These are phyloP conservation scores for Botryotinia calthae DNA, from an alignment of 2,329 filamentous ascomycete species.

Conservation along the genomic window DNA sequence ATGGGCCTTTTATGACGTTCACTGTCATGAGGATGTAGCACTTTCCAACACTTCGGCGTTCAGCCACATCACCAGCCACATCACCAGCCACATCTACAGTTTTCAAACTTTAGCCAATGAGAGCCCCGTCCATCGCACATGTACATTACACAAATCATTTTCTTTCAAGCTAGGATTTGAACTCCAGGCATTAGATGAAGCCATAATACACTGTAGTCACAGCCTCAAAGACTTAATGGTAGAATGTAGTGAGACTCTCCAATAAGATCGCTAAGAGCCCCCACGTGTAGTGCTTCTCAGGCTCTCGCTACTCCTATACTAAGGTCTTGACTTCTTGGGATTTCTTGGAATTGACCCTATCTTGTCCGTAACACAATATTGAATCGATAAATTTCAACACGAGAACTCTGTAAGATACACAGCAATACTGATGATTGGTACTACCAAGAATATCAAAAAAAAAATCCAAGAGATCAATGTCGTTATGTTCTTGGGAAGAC, in stretches of 20 bases:
- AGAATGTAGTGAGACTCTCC: not conserved
- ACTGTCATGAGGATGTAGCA: not conserved
- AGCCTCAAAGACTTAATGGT: not conserved
- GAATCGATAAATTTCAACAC: not conserved
- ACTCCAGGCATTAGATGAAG: not conserved
- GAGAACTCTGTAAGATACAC: not conserved
- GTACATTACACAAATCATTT: not conserved
- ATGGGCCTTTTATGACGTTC: not conserved
- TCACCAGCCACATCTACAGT: not conserved
- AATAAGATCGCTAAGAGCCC: not conserved
- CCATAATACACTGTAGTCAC: not conserved
- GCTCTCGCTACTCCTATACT: not conserved
- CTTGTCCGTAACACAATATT: not conserved
- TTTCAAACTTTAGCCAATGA: not conserved
- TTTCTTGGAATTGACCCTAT: not conserved
- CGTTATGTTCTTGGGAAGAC: not conserved
- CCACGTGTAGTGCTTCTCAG: constrained; percentile 9
- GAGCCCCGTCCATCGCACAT: not conserved
- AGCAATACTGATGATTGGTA: not conserved
- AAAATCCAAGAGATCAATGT: not conserved
- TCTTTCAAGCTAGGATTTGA: not conserved
- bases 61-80: not conserved
- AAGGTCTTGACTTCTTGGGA: constrained; percentile 9
- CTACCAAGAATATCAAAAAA: not conserved
- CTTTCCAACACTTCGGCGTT: not conserved